Evolutionary conservation across 2,329 filamentous ascomycete genomes (phyloP), one percentile per base, ranked within the genome.

Genomic region (Ophiostoma ulmi): DNA sequence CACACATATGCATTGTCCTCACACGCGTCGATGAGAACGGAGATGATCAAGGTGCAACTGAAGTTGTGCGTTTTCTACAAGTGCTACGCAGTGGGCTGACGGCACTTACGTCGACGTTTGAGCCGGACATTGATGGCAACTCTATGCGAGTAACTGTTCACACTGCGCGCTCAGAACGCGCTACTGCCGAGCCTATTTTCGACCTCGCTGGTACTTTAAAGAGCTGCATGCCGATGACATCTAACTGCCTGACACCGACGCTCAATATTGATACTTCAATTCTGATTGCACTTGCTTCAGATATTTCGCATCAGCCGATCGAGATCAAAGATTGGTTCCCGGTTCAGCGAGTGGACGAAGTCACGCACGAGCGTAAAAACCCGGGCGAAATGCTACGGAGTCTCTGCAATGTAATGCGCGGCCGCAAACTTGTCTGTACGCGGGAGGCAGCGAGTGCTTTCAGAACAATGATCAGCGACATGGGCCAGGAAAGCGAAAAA

Each of bases 281-380:
- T 66, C 83, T 94, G 6, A 84, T 94, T 5, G 90, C 90, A 5
- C 81, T 93, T 2, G 86, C 90, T 1, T 92, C 90, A 0, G 91
- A 94, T 75, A 87, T 93, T 36, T 90, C 89, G 1, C 90, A 93
- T 76, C 75, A 76, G 5, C 72, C 74, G 7, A 78, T 83, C 5
- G 68, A 74, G 0, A 74, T 77, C 39, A 77, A 81, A 71, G 75
- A 79, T 1, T 80, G 80, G 76, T 80, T 80, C 74, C 88, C 90
- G 74, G 81, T 79, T 31, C 86, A 87, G 63, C 87, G 92, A 68
- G 80, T 85, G 68, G 83, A 85, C 17, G 89, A 92, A 76, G 86
- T 92, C 72, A 83, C 87, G 71, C 81, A 88, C 41, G 91, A 93
- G 77, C 81, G 82, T 44, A 80, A 85, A 55, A 83, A 88, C 69